Evolutionary conservation across 768 basidiomycete species (phyloP).

Genomic region (Baorangia bicolor): DNA sequence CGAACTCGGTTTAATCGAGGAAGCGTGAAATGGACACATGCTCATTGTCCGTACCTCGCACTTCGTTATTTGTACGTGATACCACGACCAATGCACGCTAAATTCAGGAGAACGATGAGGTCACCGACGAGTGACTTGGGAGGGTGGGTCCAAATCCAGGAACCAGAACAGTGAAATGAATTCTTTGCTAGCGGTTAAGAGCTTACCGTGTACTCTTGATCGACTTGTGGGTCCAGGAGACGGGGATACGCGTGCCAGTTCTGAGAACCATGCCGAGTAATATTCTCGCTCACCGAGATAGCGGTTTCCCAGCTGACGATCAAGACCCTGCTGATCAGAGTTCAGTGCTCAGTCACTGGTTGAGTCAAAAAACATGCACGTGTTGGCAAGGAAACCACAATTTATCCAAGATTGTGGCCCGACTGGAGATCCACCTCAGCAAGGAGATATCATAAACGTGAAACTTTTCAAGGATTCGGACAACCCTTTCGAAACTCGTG

Average conservation of each 20-base stretch:
- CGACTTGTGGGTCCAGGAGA: not conserved
- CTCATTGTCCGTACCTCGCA: not conserved
- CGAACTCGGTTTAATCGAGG: conserved; percentile 14
- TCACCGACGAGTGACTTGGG: conserved; percentile 11
- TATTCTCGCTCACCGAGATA: not conserved
- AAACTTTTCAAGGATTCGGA: not conserved
- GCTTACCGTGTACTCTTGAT: not conserved
- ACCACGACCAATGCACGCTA: conserved; percentile 9
- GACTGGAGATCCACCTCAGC: not conserved
- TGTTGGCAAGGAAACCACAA: conserved; percentile 17
- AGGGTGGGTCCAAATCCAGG: conserved; percentile 1
- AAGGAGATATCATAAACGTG: not conserved
- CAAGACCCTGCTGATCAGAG: conserved; percentile 3
- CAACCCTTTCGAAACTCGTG: not conserved
- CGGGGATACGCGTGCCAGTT: not conserved
- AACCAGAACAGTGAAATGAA: not conserved
- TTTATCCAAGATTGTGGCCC: conserved; percentile 11
- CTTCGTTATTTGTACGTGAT: conserved; percentile 31
- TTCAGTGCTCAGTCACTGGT: not conserved
- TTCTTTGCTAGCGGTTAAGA: not conserved
- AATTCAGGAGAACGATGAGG: conserved; percentile 29
- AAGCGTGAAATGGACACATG: conserved; percentile 16
- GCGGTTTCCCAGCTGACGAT: not conserved
- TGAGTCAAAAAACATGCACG: conserved; percentile 2
- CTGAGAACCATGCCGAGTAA: not conserved